A percentile compares a stretch with the other conserved stretches of the same genome.
phyloP scores from a whole-genome alignment of 805 yeast genomes.

The Novakomyces olei region DNA sequence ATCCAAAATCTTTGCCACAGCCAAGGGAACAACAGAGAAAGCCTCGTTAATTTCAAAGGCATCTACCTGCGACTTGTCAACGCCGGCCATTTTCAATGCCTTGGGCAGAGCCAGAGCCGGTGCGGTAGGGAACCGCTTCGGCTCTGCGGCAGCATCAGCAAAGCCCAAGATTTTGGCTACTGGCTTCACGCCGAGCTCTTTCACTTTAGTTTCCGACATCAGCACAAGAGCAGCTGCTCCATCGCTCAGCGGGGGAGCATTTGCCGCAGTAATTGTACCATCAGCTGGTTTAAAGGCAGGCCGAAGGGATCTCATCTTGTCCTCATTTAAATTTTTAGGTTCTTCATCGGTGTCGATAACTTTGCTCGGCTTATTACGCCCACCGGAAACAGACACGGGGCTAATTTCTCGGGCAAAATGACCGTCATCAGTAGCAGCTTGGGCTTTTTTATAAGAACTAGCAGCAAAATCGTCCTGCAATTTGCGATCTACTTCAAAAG shows the following conservation, averaged over 20 bases:
- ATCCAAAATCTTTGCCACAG: slow-evolving; percentile 51
- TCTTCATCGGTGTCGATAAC: slow-evolving; percentile 67
- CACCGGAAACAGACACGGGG: slow-evolving; percentile 74
- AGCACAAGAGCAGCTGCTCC: slow-evolving; percentile 92
- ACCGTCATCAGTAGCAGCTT: slow-evolving; percentile 53
- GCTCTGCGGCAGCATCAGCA: slow-evolving; percentile 97
- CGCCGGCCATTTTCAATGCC: slow-evolving; percentile 71
- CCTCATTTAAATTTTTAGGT: slow-evolving; percentile 50
- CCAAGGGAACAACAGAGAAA: slow-evolving; percentile 86
- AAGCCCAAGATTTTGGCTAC: slow-evolving; percentile 74
- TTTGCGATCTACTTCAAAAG: slow-evolving; percentile 55
- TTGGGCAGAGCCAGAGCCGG: slow-evolving; percentile 91
- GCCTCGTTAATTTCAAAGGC: slow-evolving; percentile 95
- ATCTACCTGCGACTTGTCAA: slow-evolving; percentile 47
- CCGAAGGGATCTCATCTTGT: slow-evolving; percentile 60
- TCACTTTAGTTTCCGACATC: slow-evolving; percentile 63
- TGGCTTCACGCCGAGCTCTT: slow-evolving; percentile 72
- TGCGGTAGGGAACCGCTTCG: slow-evolving; percentile 87
- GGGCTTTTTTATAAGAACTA: slow-evolving; percentile 67
- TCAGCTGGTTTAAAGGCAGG: slow-evolving; percentile 88
- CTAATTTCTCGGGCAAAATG: slow-evolving; percentile 66
- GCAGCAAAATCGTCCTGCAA: slow-evolving; percentile 80
- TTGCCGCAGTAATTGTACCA: slow-evolving; percentile 94
- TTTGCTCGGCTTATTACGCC: slow-evolving; percentile 66
- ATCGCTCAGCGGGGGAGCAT: slow-evolving; percentile 88